Evolutionary conservation across 1,284 basidiomycete species (phyloP).

Genomic region (Fomitiporia mediterranea): DNA sequence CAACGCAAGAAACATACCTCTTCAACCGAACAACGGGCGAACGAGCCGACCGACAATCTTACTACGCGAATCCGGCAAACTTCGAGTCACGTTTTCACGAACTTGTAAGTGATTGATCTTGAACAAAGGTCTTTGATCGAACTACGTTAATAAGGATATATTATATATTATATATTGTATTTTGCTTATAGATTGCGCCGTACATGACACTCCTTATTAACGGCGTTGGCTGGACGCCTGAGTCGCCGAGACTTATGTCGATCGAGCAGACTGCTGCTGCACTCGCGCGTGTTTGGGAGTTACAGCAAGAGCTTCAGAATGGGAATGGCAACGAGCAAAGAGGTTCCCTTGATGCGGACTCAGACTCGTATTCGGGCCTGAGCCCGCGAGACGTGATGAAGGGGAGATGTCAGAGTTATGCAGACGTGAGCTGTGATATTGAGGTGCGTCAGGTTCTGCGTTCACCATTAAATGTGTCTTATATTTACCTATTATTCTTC

Average conservation of each 20-base stretch:
- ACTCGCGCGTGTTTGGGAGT: constrained; percentile 42
- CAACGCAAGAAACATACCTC: constrained; percentile 69
- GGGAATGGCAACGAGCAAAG: not conserved
- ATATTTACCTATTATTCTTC: no score
- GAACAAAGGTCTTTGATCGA: not conserved
- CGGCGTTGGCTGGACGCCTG: constrained; percentile 77
- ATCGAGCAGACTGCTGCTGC: constrained; percentile 57
- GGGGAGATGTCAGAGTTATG: constrained; percentile 63
- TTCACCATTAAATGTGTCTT: not conserved
- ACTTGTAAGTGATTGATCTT: constrained; percentile 50
- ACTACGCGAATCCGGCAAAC: constrained; percentile 63
- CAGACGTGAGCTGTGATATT: constrained; percentile 85
- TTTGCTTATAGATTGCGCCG: constrained; percentile 60
- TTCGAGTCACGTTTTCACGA: constrained; percentile 69
- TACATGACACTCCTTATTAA: constrained; percentile 82
- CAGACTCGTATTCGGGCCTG: no score
- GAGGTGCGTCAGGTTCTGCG: constrained; percentile 52
- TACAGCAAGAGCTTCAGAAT: constrained; percentile 32
- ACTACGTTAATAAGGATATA: not conserved
- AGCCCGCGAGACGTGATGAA: constrained; percentile 25
- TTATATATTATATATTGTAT: not conserved
- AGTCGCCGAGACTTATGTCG: constrained; percentile 75
- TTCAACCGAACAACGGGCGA: constrained; percentile 8
- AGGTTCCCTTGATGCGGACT: not conserved
- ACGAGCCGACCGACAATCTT: constrained; percentile 49